phyloP scores from a whole-genome alignment of 768 basidiomycete genomes.

The Chalciporus sphaerocephalus region DNA sequence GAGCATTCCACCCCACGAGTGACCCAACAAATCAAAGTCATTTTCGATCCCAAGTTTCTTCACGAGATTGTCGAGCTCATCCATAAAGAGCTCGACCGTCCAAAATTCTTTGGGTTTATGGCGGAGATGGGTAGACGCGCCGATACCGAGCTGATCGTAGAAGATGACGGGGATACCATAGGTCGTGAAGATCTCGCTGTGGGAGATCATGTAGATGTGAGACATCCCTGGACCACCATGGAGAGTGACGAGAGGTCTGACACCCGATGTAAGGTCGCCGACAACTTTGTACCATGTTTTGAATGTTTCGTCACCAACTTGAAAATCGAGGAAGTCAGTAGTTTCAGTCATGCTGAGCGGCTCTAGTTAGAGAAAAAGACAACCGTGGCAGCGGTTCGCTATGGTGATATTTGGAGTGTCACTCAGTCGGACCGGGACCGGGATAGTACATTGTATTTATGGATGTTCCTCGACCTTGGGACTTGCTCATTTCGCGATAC shows the following conservation, averaged over 20 bases:
- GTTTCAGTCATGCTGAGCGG: constrained; percentile 15
- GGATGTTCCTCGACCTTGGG: too few relatives aligned
- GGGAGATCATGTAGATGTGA: constrained; percentile 37
- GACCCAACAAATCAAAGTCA: constrained; percentile 46
- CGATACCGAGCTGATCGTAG: constrained; percentile 47
- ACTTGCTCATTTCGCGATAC: too few relatives aligned
- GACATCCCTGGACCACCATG: constrained; percentile 41
- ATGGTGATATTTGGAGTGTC: too few relatives aligned
- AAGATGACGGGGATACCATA: constrained; percentile 39
- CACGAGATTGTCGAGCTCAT: constrained; percentile 50
- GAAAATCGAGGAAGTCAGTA: constrained; percentile 17
- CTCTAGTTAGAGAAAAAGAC: not conserved
- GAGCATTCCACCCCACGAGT: constrained; percentile 59
- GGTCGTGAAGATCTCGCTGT: constrained; percentile 28
- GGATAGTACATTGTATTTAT: too few relatives aligned
- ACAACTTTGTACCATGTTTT: constrained; percentile 42
- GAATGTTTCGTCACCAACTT: constrained; percentile 21
- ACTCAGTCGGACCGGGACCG: too few relatives aligned
- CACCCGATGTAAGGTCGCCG: constrained; percentile 33
- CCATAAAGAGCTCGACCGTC: constrained; percentile 41
- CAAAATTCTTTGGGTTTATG: constrained; percentile 28
- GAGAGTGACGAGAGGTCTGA: constrained; percentile 37
- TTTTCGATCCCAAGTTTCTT: constrained; percentile 36
- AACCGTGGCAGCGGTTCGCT: not conserved
- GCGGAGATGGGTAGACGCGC: constrained; percentile 29